Percentiles rank a stretch among this genome's conserved stretches.
phyloP scores from a whole-genome alignment of 2,329 filamentous ascomycete species.

The Macrophomina pseudophaseolina region DNA sequence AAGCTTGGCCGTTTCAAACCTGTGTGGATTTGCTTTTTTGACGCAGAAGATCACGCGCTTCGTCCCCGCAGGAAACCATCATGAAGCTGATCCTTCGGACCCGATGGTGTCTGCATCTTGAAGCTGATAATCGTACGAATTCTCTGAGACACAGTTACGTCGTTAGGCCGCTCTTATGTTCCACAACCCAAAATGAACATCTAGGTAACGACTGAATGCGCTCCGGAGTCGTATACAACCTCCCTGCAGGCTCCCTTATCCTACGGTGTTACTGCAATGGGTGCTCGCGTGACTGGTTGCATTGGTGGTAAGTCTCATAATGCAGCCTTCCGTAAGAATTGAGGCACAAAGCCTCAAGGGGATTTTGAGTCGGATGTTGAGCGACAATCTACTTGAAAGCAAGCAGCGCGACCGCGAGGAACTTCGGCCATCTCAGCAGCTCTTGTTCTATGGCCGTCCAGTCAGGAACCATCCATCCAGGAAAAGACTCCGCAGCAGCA shows the following conservation, averaged over 20 bases:
- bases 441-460: too few species aligned
- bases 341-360: too few species aligned
- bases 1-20: constrained; percentile 6
- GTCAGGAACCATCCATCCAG: too few species aligned
- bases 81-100: background rate
- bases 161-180: background rate
- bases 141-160: background rate
- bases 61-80: background rate
- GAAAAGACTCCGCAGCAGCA: too few species aligned
- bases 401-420: too few species aligned
- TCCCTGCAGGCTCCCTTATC: background rate
- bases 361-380: too few species aligned
- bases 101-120: background rate
- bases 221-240: background rate
- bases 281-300: too few species aligned
- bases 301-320: too few species aligned
- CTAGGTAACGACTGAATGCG: background rate
- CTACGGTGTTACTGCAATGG: too few species aligned
- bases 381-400: too few species aligned
- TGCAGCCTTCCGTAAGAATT: too few species aligned
- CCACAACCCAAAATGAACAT: background rate
- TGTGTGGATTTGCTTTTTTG: background rate
- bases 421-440: too few species aligned
- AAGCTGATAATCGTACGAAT: background rate
- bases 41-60: background rate